Conservation (phyloP, 257 asterid species). For the Prunella vulgaris region DNA sequence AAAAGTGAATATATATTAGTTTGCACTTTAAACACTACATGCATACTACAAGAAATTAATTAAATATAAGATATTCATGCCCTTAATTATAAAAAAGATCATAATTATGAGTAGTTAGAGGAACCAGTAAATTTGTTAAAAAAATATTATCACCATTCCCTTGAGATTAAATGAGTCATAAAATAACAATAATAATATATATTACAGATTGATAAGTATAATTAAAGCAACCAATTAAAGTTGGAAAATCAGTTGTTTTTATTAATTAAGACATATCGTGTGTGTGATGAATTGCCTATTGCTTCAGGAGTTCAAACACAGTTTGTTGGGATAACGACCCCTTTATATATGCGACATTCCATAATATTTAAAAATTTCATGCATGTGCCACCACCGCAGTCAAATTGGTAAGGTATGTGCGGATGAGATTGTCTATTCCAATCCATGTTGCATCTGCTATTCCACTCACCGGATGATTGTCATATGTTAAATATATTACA, state of each 20-base stretch:
- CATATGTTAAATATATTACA: too few relatives aligned
- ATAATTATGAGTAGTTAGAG: too few relatives aligned
- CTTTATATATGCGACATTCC: neutral
- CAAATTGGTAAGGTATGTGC: too few relatives aligned
- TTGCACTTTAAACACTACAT: too few relatives aligned
- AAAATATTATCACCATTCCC: neutral
- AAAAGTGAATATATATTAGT: too few relatives aligned
- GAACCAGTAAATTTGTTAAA: too few relatives aligned
- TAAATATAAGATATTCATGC: neutral
- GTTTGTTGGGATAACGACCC: neutral
- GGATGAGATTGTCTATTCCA: too few relatives aligned
- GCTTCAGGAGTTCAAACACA: conserved; percentile 16
- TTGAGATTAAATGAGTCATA: neutral
- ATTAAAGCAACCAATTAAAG: neutral
- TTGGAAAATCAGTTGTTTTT: neutral
- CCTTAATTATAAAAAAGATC: neutral
- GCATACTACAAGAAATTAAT: neutral
- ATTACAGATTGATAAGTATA: neutral
- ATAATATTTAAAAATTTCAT: neutral
- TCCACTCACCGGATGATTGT: too few relatives aligned
- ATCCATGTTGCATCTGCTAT: too few relatives aligned
- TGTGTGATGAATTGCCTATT: conserved; percentile 1
- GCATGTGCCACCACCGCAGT: too few relatives aligned
- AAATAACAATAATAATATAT: neutral
- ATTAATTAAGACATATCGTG: neutral